phyloP scores from a whole-genome alignment of 176 grass and related monocot species.

The Luzula sylvatica region DNA sequence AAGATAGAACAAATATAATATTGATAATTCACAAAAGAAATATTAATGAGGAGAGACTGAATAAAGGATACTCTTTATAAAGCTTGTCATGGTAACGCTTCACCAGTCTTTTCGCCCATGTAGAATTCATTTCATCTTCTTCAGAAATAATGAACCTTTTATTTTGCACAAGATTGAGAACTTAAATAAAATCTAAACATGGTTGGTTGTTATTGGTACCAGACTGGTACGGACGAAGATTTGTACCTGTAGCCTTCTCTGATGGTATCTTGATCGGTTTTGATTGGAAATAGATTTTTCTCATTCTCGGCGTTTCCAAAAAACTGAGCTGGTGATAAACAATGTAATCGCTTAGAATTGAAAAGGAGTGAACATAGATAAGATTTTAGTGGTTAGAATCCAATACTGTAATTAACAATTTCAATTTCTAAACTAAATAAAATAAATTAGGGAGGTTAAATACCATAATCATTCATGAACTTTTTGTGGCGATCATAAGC shows the following conservation, averaged over 20 bases:
- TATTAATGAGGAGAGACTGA: too few relatives aligned
- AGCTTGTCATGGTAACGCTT: conserved; percentile 92
- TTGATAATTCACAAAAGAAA: neutral
- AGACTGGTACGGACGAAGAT: neutral
- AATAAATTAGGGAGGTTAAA: neutral
- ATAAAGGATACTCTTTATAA: conserved; percentile 95
- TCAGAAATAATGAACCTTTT: conserved; percentile 84
- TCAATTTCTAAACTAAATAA: neutral
- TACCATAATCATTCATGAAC: conserved; percentile 86
- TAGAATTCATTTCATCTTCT: conserved; percentile 86
- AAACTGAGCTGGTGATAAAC: conserved; percentile 56
- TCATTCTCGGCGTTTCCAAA: conserved; percentile 43
- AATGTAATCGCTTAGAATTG: neutral
- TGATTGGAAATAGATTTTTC: conserved; percentile 35
- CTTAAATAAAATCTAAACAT: too few relatives aligned
- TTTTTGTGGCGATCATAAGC: conserved; percentile 71
- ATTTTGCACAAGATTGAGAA: neutral
- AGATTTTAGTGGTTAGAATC: neutral
- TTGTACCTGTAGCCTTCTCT: conserved; percentile 82
- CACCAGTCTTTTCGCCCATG: conserved; percentile 85
- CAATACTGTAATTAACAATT: neutral
- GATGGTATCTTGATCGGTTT: conserved; percentile 78
- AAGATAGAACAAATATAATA: conserved; percentile 9
- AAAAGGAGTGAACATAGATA: neutral
- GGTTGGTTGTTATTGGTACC: too few relatives aligned